A percentile compares a stretch with the other conserved stretches of the same genome.
These are phyloP conservation scores for Ophiostoma ips DNA, from an alignment of 2,329 filamentous ascomycete genomes.

Conservation along the genomic window DNA sequence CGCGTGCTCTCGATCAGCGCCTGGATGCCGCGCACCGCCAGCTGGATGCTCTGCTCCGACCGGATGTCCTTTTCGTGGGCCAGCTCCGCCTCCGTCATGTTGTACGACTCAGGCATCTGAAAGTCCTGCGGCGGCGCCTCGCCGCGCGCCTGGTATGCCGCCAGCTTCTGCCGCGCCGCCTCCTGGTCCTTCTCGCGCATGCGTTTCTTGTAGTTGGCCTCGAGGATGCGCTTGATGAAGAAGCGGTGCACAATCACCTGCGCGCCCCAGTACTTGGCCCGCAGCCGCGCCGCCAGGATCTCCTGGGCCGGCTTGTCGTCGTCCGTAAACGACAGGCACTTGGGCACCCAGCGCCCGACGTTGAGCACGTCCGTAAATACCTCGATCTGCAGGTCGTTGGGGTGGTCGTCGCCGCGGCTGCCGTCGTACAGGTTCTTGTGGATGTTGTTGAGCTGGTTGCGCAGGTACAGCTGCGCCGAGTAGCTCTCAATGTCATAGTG, in stretches of 20 bases:
- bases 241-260: slow-evolving; percentile 80
- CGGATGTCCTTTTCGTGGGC: slow-evolving; percentile 14
- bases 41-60: slow-evolving; percentile 32
- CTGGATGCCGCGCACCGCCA: slow-evolving; percentile 49
- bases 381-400: slow-evolving; percentile 31
- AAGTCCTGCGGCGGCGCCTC: neutral
- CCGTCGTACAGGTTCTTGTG: slow-evolving; percentile 41
- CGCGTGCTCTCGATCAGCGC: slow-evolving; percentile 75
- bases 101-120: neutral
- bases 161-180: neutral
- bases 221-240: slow-evolving; percentile 46
- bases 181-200: slow-evolving; percentile 9
- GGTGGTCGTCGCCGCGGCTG: neutral
- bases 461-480: slow-evolving; percentile 47
- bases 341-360: slow-evolving; percentile 30
- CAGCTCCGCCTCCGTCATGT: neutral
- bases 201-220: slow-evolving; percentile 24
- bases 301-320: slow-evolving; percentile 55
- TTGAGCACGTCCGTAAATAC: slow-evolving; percentile 21
- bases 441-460: slow-evolving; percentile 50
- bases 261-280: slow-evolving; percentile 91
- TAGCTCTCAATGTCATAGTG: slow-evolving; percentile 44
- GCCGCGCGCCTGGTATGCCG: neutral
- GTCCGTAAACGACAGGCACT: slow-evolving; percentile 38
- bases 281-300: slow-evolving; percentile 69